These are phyloP conservation scores for Dactylellina leptospora DNA, from an alignment of 2,329 filamentous ascomycete species.

Conservation along the genomic window DNA sequence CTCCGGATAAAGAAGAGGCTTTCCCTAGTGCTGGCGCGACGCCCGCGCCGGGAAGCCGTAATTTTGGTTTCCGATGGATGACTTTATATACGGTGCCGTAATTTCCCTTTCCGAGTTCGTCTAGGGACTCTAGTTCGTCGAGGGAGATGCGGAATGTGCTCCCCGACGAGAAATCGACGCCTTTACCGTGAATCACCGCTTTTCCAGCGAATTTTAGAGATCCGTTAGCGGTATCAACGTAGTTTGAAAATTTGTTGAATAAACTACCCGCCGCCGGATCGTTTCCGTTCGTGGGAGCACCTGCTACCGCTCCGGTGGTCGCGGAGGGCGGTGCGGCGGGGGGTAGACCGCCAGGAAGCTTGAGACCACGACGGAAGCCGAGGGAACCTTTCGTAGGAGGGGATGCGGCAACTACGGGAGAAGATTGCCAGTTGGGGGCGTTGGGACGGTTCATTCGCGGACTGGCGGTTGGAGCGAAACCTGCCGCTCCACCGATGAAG, in stretches of 20 bases:
- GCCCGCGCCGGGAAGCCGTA: conserved; percentile 68
- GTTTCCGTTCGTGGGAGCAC: conserved; percentile 49
- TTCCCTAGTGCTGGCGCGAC: conserved; percentile 63
- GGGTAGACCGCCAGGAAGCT: conserved; percentile 59
- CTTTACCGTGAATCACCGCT: conserved; percentile 84
- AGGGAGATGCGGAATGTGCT: conserved; percentile 91
- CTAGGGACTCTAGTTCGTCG: conserved; percentile 91
- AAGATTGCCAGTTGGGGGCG: conserved; percentile 62
- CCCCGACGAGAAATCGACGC: conserved; percentile 91
- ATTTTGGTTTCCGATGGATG: conserved; percentile 73
- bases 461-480: conserved; percentile 62
- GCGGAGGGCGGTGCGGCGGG: conserved; percentile 50
- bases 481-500: conserved; percentile 60
- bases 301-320: conserved; percentile 13
- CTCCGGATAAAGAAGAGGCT: not conserved
- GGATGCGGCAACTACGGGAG: conserved; percentile 62
- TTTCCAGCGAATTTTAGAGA: conserved; percentile 93
- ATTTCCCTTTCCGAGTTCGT: conserved; percentile 95
- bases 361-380: conserved; percentile 63
- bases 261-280: conserved; percentile 60
- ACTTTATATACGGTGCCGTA: conserved; percentile 99
- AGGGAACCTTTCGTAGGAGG: conserved; percentile 60
- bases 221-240: conserved; percentile 89
- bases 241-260: conserved; percentile 77
- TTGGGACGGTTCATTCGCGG: conserved; percentile 61